phyloP scores from a whole-genome alignment of 805 yeast species.

The Candida morakotiae region DNA sequence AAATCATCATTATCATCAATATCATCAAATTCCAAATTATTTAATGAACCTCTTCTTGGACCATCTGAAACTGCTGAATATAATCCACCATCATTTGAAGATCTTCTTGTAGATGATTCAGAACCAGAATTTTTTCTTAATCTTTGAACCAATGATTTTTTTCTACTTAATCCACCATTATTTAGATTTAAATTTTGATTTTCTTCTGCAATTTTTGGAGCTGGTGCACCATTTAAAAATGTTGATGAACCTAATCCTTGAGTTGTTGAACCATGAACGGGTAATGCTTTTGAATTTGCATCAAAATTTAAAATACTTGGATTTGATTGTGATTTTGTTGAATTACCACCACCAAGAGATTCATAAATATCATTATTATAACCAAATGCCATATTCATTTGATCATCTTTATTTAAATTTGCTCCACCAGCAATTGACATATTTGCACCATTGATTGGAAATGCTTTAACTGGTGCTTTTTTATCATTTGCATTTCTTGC shows the following conservation, averaged over 20 bases:
- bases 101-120: slow-evolving; percentile 28
- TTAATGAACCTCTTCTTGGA: slow-evolving; percentile 14
- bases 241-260: slow-evolving; percentile 90
- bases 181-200: slow-evolving; percentile 22
- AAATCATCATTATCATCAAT: slow-evolving; percentile 9
- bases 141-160: slow-evolving; percentile 77
- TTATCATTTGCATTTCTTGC: slow-evolving; percentile 76
- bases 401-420: slow-evolving; percentile 41
- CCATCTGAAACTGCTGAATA: slow-evolving; percentile 7
- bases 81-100: slow-evolving; percentile 23
- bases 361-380: slow-evolving; percentile 41
- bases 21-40: slow-evolving; percentile 11
- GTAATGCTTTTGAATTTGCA: slow-evolving; percentile 59
- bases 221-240: slow-evolving; percentile 95
- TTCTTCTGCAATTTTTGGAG: slow-evolving; percentile 43
- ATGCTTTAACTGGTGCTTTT: slow-evolving; percentile 91
- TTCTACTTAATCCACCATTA: slow-evolving; percentile 59
- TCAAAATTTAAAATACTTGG: slow-evolving; percentile 65
- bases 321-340: slow-evolving; percentile 14
- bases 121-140: slow-evolving; percentile 41
- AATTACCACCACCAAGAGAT: slow-evolving; percentile 16
- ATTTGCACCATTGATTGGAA: slow-evolving; percentile 95
- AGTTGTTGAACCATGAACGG: slow-evolving; percentile 82
- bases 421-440: slow-evolving; percentile 71
- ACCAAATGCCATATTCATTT: slow-evolving; percentile 77